A percentile compares a stretch with the other conserved stretches of the same genome.
Conservation (phyloP, 805 yeast species). For the Kuraishia borneana region DNA sequence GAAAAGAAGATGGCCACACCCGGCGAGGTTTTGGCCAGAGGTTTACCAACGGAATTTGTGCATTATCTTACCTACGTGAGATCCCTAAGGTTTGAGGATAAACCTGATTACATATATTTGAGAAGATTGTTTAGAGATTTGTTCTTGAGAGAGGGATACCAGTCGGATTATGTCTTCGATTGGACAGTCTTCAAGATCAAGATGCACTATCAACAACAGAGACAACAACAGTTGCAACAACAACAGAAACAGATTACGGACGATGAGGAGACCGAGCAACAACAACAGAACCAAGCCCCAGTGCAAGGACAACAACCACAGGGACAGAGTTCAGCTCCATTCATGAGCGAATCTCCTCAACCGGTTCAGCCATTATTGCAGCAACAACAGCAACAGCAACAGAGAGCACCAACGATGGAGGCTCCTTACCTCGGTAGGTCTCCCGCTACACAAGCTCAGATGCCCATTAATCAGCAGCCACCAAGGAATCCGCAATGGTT, state of each 20-base stretch:
- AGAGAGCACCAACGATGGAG: not conserved
- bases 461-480: not conserved
- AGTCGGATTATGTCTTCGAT: constrained; percentile 90
- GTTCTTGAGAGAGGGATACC: constrained; percentile 77
- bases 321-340: not conserved
- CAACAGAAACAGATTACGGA: constrained; percentile 10
- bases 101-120: constrained; percentile 86
- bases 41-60: constrained; percentile 84
- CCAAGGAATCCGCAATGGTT: not conserved
- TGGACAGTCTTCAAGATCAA: constrained; percentile 87
- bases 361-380: not conserved
- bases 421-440: not conserved
- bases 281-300: constrained; percentile 13
- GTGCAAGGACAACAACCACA: constrained; percentile 4
- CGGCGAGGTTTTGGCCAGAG: constrained; percentile 76
- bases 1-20: constrained; percentile 91
- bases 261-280: constrained; percentile 7
- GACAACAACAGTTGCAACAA: constrained; percentile 20
- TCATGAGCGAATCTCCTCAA: not conserved
- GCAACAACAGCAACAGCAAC: constrained; percentile 1
- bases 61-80: constrained; percentile 83
- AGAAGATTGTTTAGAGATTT: constrained; percentile 85
- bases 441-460: not conserved
- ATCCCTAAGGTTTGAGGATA: constrained; percentile 87
- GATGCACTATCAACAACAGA: constrained; percentile 40